Evolutionary conservation across 495 filamentous ascomycete species (phyloP).

Genomic region (Talaromyces wortmannii): DNA sequence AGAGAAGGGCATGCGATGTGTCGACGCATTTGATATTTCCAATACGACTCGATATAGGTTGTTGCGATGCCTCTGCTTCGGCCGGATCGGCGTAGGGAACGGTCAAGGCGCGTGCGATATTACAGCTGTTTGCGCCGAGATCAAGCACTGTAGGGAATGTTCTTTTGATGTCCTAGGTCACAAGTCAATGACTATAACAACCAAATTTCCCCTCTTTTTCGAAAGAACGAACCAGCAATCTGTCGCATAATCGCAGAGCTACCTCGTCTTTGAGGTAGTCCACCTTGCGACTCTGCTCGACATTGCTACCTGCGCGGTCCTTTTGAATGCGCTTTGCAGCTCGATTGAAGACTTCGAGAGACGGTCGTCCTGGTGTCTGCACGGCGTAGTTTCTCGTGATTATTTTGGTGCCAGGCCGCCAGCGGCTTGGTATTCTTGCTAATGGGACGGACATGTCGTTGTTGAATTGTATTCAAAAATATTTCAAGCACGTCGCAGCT

Average conservation of each 20-base stretch:
- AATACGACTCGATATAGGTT: constrained; percentile 61
- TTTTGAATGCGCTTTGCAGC: constrained; percentile 82
- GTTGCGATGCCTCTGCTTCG: constrained; percentile 3
- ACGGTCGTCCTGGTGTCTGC: constrained; percentile 65
- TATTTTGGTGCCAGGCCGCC: constrained; percentile 2
- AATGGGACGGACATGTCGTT: constrained; percentile 1
- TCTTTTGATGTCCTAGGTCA: constrained; percentile 93
- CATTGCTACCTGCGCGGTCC: constrained; percentile 70
- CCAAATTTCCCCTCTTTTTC: too few relatives aligned
- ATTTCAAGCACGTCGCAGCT: too few relatives aligned
- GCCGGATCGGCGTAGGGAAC: constrained; percentile 22
- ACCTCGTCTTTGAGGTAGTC: constrained; percentile 95
- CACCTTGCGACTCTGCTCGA: constrained; percentile 63
- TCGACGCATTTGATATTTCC: constrained; percentile 71
- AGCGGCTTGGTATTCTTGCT: neutral
- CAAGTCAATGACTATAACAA: too few relatives aligned
- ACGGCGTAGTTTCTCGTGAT: constrained; percentile 59
- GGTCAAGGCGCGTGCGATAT: constrained; percentile 77
- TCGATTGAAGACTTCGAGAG: constrained; percentile 86
- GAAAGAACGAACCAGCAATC: constrained; percentile 52
- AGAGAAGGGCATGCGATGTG: constrained; percentile 66
- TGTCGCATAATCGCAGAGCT: constrained; percentile 75
- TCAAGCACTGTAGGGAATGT: constrained; percentile 80
- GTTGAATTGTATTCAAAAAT: neutral
- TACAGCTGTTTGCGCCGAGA: constrained; percentile 91